Percentiles rank a stretch among this genome's conserved stretches.
These are phyloP conservation scores for Drosera spatulata DNA, from an alignment of 179 eudicot genomes.

Conservation along the genomic window DNA sequence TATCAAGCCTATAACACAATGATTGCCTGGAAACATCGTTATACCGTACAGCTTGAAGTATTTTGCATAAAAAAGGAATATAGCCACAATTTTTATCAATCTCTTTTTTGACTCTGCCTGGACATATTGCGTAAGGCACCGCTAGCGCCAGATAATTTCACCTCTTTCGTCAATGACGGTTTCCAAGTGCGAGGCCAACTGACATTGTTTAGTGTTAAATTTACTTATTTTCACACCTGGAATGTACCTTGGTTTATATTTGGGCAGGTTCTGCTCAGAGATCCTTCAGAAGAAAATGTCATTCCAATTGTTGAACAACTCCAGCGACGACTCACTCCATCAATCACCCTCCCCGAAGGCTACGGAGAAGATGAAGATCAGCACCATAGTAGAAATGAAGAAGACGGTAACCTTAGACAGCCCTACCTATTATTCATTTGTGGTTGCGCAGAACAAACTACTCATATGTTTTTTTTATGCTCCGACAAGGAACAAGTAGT, in stretches of 20 bases:
- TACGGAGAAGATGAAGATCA: conserved; percentile 60
- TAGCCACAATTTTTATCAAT: too few relatives aligned
- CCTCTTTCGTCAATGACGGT: too few relatives aligned
- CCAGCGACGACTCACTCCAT: conserved; percentile 49
- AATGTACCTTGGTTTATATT: neutral
- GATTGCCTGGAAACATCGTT: too few relatives aligned
- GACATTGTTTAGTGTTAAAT: neutral
- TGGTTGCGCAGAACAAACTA: neutral
- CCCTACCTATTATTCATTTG: neutral
- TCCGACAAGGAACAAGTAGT: too few relatives aligned
- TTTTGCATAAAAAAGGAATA: too few relatives aligned
- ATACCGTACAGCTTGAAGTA: too few relatives aligned
- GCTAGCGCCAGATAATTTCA: too few relatives aligned
- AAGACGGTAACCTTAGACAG: conserved; percentile 5
- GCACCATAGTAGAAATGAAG: conserved; percentile 26
- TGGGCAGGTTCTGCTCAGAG: conserved; percentile 63
- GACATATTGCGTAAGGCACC: too few relatives aligned
- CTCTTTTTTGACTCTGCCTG: too few relatives aligned
- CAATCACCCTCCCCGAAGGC: conserved; percentile 23
- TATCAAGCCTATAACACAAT: too few relatives aligned
- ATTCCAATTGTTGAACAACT: conserved; percentile 72
- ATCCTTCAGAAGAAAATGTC: conserved; percentile 70
- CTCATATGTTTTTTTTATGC: neutral
- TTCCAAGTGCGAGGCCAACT: neutral
- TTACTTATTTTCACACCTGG: neutral